These are phyloP conservation scores for Marchantia polymorpha DNA, from an alignment of 225 moss, liverwort and hornwort genomes.

Conservation along the genomic window DNA sequence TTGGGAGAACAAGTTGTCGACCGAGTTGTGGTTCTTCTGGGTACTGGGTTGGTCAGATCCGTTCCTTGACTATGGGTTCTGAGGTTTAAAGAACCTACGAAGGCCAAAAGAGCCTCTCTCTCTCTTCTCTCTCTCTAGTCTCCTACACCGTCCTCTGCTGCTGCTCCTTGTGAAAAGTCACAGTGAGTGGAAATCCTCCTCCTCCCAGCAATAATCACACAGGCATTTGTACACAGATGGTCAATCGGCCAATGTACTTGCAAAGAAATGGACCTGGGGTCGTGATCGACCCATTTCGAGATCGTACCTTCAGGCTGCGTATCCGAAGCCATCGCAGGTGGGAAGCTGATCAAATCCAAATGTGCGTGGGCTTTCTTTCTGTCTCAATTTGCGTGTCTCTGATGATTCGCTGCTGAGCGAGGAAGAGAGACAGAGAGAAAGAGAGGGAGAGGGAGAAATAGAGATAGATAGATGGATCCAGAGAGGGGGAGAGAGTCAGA, in stretches of 20 bases:
- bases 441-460: background rate
- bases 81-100: background rate
- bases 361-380: background rate
- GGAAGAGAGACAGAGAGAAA: background rate
- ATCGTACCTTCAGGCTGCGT: conserved; percentile 32
- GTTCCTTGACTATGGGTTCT: background rate
- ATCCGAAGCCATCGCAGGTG: conserved; percentile 30
- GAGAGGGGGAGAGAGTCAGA: background rate
- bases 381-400: background rate
- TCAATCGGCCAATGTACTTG: background rate
- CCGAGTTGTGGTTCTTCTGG: background rate
- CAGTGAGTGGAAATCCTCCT: background rate
- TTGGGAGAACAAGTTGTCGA: background rate
- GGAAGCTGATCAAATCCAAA: background rate
- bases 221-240: background rate
- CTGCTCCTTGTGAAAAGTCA: no score
- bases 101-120: background rate
- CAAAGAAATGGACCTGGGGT: background rate
- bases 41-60: background rate
- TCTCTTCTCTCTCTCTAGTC: background rate
- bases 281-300: conserved; percentile 1
- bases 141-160: background rate
- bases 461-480: background rate
- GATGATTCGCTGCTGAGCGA: background rate
- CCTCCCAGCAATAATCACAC: background rate